phyloP scores from a whole-genome alignment of 495 filamentous ascomycete genomes.

The Podospora pseudoanserina region DNA sequence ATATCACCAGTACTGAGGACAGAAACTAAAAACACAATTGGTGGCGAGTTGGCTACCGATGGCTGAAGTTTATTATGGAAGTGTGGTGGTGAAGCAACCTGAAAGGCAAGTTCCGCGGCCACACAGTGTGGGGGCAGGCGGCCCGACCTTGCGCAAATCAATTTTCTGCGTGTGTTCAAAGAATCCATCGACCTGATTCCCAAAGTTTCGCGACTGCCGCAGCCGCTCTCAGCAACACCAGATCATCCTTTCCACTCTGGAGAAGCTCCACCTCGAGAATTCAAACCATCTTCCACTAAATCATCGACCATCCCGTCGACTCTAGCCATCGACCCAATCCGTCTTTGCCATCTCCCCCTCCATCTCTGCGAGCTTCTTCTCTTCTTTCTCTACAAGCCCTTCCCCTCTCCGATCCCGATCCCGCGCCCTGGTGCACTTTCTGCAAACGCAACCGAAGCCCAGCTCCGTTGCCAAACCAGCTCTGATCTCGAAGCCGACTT shows the following conservation, averaged over 20 bases:
- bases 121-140: neutral
- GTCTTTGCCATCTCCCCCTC: neutral
- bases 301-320: neutral
- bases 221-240: neutral
- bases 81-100: neutral
- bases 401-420: neutral
- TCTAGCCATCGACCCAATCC: neutral
- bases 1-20: no score
- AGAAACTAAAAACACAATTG: no score
- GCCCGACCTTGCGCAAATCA: neutral
- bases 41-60: no score
- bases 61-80: neutral
- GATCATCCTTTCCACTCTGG: neutral
- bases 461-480: neutral
- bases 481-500: neutral
- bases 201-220: constrained; percentile 6
- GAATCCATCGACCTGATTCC: constrained; percentile 3
- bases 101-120: constrained; percentile 3
- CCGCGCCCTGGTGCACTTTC: neutral
- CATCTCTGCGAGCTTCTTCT: neutral
- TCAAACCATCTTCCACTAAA: neutral
- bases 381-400: neutral
- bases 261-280: neutral
- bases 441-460: neutral
- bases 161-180: constrained; percentile 5